A percentile compares a stretch with the other conserved stretches of the same genome.
Conservation (phyloP, 345 rosid species). For the Populus tremula region DNA sequence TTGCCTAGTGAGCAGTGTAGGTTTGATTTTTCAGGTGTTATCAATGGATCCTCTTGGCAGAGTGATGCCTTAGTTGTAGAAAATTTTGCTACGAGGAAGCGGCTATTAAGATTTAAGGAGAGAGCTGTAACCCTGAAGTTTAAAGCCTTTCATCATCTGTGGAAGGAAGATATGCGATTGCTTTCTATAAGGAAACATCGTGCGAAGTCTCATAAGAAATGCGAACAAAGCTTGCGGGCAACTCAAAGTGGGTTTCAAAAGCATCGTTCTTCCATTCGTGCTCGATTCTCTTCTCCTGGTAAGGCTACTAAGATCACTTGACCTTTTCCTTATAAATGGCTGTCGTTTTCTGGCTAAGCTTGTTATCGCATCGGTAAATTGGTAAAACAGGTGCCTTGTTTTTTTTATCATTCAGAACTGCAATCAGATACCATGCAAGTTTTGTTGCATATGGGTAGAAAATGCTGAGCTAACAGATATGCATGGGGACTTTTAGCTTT, state of each 20-base stretch:
- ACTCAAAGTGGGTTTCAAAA: slow-evolving; percentile 49
- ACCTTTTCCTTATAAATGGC: neutral
- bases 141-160: slow-evolving; percentile 64
- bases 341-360: neutral
- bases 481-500: neutral
- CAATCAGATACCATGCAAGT: neutral
- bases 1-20: slow-evolving; percentile 40
- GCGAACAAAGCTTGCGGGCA: slow-evolving; percentile 49
- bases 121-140: slow-evolving; percentile 70
- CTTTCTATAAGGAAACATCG: slow-evolving; percentile 52
- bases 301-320: slow-evolving; percentile 20
- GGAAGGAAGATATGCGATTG: slow-evolving; percentile 82
- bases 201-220: slow-evolving; percentile 65
- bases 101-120: slow-evolving; percentile 61
- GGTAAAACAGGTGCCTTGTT: neutral
- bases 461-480: neutral
- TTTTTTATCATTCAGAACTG: neutral
- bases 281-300: slow-evolving; percentile 70
- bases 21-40: slow-evolving; percentile 33
- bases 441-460: neutral
- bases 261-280: slow-evolving; percentile 63
- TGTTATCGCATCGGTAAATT: neutral
- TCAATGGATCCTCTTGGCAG: slow-evolving; percentile 22
- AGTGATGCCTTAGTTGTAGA: slow-evolving; percentile 41
- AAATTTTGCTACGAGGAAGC: slow-evolving; percentile 46